A percentile compares a stretch with the other conserved stretches of the same genome.
Conservation (phyloP, 169 alveolate species). For the Eimeria brunetti region DNA sequence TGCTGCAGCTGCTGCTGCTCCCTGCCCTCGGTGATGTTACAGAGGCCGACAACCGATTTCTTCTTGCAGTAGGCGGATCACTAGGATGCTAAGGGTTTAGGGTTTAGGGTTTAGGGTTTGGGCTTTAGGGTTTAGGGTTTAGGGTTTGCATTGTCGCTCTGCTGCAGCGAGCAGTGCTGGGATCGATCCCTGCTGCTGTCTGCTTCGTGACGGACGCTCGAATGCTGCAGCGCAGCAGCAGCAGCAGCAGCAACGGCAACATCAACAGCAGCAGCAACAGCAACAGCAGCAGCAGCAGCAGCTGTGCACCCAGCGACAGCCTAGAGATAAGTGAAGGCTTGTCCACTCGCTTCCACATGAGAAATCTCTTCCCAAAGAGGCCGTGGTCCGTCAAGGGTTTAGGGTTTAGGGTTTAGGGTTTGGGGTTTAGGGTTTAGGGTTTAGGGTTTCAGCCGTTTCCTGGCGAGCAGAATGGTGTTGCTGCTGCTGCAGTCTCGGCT, state of each 20-base stretch:
- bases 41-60: background rate
- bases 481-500: slow-evolving; percentile 1
- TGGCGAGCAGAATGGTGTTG: too few species aligned
- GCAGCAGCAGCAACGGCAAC: slow-evolving; percentile 32
- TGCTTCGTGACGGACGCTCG: slow-evolving; percentile 51
- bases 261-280: slow-evolving; percentile 38
- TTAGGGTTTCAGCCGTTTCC: background rate
- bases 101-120: slow-evolving; percentile 59
- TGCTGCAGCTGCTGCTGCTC: slow-evolving; percentile 68
- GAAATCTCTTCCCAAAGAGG: slow-evolving; percentile 46
- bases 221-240: slow-evolving; percentile 28
- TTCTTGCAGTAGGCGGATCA: background rate
- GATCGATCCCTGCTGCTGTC: slow-evolving; percentile 49
- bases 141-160: background rate
- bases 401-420: slow-evolving; percentile 31
- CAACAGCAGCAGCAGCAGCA: slow-evolving; percentile 15
- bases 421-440: slow-evolving; percentile 9
- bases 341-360: background rate
- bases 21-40: slow-evolving; percentile 12
- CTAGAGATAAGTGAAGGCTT: background rate
- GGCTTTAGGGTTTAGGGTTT: slow-evolving; percentile 36
- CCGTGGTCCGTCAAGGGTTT: slow-evolving; percentile 50
- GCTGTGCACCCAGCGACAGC: slow-evolving; percentile 6
- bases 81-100: background rate
- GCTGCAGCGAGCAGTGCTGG: slow-evolving; percentile 55